Evolutionary conservation across 768 basidiomycete genomes (phyloP).

Genomic region (Ephemerocybe angulata): DNA sequence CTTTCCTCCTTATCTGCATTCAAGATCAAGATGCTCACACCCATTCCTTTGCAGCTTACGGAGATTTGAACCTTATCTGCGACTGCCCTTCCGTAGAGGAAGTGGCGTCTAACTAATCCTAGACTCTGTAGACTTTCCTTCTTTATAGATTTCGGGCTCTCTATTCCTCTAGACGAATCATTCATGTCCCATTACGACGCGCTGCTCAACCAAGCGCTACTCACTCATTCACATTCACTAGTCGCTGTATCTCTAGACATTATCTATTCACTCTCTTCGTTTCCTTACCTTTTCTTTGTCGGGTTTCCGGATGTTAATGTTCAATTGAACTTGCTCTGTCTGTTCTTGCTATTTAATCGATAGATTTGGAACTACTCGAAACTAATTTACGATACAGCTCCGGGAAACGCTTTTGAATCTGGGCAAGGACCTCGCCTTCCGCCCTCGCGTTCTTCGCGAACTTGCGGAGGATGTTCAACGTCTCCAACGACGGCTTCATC

Average conservation of each 20-base stretch:
- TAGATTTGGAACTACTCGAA: neutral
- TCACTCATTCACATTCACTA: conserved; percentile 7
- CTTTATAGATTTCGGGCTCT: conserved; percentile 34
- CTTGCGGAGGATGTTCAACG: conserved; percentile 49
- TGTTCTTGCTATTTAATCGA: conserved; percentile 16
- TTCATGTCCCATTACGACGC: conserved; percentile 35
- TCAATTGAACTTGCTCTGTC: neutral
- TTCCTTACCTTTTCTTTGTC: too few species aligned
- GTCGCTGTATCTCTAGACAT: conserved; percentile 7
- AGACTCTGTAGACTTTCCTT: conserved; percentile 13
- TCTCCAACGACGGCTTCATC: conserved; percentile 46
- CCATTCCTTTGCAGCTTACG: conserved; percentile 58
- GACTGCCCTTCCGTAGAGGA: conserved; percentile 88
- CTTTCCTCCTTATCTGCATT: neutral
- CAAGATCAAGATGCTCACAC: conserved; percentile 1
- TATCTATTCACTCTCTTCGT: too few species aligned
- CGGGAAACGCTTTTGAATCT: conserved; percentile 41
- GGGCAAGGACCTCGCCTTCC: conserved; percentile 42
- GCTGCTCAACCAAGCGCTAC: conserved; percentile 67
- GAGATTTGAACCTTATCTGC: conserved; percentile 88
- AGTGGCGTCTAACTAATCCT: conserved; percentile 32
- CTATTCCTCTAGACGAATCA: conserved; percentile 49
- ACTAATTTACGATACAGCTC: conserved; percentile 23
- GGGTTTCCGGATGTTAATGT: too few species aligned
- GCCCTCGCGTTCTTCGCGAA: conserved; percentile 45